A percentile compares a stretch with the other conserved stretches of the same genome.
Evolutionary conservation across 2,329 filamentous ascomycete species (phyloP).

Genomic region (Aurifilum marmelostoma): DNA sequence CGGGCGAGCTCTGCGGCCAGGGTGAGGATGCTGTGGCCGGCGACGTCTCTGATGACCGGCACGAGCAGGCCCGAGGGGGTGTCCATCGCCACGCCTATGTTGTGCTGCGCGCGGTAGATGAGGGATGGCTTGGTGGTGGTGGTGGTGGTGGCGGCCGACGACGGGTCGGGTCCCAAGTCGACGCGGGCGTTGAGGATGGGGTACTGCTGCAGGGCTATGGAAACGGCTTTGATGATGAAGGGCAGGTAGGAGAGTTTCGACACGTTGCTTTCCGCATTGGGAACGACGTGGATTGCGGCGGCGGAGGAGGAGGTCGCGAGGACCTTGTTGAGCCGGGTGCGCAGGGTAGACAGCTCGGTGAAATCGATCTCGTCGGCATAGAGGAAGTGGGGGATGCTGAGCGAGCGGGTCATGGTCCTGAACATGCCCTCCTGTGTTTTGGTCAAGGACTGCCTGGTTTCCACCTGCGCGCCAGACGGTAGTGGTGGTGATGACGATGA

Average conservation of each 20-base stretch:
- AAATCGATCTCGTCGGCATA: conserved; percentile 92
- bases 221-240: conserved; percentile 95
- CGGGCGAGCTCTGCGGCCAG: conserved; percentile 77
- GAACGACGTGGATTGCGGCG: conserved; percentile 40
- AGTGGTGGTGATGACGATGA: conserved; percentile 1
- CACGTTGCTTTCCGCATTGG: conserved; percentile 16
- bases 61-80: conserved; percentile 87
- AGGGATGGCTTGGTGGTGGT: conserved; percentile 70
- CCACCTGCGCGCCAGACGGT: conserved; percentile 58
- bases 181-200: conserved; percentile 88
- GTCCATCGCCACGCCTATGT: conserved; percentile 96
- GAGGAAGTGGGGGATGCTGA: conserved; percentile 92
- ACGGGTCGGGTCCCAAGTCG: conserved; percentile 53
- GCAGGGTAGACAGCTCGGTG: conserved; percentile 71
- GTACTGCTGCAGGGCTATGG: conserved; percentile 77
- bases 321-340: conserved; percentile 73
- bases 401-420: conserved; percentile 92
- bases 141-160: no score
- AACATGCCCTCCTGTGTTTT: conserved; percentile 92
- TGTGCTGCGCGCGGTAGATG: conserved; percentile 81
- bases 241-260: conserved; percentile 85
- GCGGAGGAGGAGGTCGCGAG: conserved; percentile 43
- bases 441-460: conserved; percentile 72
- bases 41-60: conserved; percentile 87
- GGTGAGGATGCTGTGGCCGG: conserved; percentile 72